These are phyloP conservation scores for Cutaneotrichosporon dermatis DNA, from an alignment of 1,284 basidiomycete genomes.

Conservation along the genomic window DNA sequence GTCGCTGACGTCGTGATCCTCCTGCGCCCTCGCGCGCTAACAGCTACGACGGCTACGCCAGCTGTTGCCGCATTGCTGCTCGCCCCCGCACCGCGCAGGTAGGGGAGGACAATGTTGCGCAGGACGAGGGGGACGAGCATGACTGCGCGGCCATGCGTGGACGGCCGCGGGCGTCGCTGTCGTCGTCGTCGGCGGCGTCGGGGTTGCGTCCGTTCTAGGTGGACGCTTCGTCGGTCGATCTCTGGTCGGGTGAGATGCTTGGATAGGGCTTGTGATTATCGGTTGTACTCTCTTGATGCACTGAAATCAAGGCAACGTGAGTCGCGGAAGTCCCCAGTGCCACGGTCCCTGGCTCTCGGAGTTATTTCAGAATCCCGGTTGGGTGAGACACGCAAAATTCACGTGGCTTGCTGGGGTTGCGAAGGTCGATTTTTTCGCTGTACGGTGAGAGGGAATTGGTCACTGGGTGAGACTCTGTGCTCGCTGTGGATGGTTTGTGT, in stretches of 20 bases:
- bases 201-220: not conserved
- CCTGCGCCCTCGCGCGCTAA: not conserved
- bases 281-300: not conserved
- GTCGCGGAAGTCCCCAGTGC: not conserved
- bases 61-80: constrained; percentile 1
- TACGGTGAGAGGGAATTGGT: not conserved
- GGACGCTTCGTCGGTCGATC: too few species aligned
- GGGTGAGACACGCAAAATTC: constrained; percentile 8
- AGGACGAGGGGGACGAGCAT: constrained; percentile 21
- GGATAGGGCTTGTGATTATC: constrained; percentile 1
- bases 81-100: constrained; percentile 11
- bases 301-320: constrained; percentile 6
- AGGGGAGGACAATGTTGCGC: constrained; percentile 21
- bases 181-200: not conserved
- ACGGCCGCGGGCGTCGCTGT: constrained; percentile 4
- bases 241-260: too few species aligned
- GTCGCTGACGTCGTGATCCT: constrained; percentile 5
- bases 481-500: not conserved
- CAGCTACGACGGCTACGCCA: not conserved
- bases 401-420: not conserved
- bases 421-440: not conserved
- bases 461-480: not conserved
- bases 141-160: constrained; percentile 15
- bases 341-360: not conserved
- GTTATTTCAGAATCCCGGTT: not conserved